Evolutionary conservation across 176 grass and related monocot genomes (phyloP).

Genomic region (Tillandsia fasciculata): DNA sequence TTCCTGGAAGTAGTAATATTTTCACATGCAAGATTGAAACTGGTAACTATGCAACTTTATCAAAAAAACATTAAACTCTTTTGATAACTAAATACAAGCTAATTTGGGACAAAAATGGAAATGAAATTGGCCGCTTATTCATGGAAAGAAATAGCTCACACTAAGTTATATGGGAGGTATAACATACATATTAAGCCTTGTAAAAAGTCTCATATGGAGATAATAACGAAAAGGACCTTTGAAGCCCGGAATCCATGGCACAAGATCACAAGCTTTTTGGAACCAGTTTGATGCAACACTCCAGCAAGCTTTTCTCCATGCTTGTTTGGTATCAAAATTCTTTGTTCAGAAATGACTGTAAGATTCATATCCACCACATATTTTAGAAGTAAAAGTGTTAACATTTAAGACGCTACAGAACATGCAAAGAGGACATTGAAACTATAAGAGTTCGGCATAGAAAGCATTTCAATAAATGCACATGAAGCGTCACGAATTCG

Average conservation of each 20-base stretch:
- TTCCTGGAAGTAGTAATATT: conserved; percentile 38
- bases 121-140: background rate
- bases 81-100: background rate
- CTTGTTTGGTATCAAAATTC: conserved; percentile 45
- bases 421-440: background rate
- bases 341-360: conserved; percentile 30
- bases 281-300: conserved; percentile 56
- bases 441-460: background rate
- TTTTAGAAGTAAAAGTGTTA: background rate
- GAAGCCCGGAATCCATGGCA: conserved; percentile 84
- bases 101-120: background rate
- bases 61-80: background rate
- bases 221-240: conserved; percentile 37
- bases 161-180: background rate
- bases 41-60: background rate
- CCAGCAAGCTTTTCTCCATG: conserved; percentile 67
- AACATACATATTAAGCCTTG: background rate
- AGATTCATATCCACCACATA: conserved; percentile 8
- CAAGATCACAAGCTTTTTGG: conserved; percentile 64
- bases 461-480: background rate
- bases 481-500: background rate
- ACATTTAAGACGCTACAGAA: background rate
- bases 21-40: conserved; percentile 6
- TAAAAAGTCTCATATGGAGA: background rate
- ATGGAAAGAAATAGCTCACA: background rate